Evolutionary conservation across 2,329 filamentous ascomycete genomes (phyloP).

Genomic region (Iodosphaeria phyllophila): DNA sequence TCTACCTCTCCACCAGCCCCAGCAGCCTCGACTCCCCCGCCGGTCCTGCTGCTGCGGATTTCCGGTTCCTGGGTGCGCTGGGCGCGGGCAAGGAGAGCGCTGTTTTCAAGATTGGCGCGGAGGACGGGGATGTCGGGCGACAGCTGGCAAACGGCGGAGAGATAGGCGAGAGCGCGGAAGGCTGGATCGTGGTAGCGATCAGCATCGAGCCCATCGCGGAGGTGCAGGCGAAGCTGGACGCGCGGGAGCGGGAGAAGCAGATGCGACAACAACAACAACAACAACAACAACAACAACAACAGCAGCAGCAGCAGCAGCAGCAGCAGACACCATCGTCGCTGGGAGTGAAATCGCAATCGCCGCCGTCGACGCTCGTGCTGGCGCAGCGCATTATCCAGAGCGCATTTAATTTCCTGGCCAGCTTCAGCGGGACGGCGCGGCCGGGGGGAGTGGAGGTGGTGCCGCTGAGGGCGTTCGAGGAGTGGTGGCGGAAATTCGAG

Average conservation of each 20-base stretch:
- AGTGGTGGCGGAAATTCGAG: conserved; percentile 98
- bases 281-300: conserved; percentile 1
- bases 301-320: conserved; percentile 3
- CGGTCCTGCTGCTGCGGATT: conserved; percentile 40
- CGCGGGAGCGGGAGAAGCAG: conserved; percentile 2
- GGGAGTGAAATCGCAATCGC: too few species aligned
- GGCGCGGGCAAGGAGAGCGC: conserved; percentile 81
- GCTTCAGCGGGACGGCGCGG: conserved; percentile 55
- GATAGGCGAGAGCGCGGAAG: conserved; percentile 10
- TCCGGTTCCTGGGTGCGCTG: conserved; percentile 75
- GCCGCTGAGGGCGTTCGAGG: conserved; percentile 84
- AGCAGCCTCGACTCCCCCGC: conserved; percentile 19
- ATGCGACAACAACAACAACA: conserved; percentile 4
- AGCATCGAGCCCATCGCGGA: conserved; percentile 57
- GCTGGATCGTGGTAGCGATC: conserved; percentile 61
- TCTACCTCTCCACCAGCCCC: conserved; percentile 52
- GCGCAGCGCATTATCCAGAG: conserved; percentile 92
- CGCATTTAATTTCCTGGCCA: conserved; percentile 88
- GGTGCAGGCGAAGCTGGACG: conserved; percentile 51
- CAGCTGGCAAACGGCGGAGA: too few species aligned
- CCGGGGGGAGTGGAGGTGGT: conserved; percentile 69
- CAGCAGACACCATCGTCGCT: too few species aligned
- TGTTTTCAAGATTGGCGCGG: conserved; percentile 56
- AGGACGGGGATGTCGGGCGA: too few species aligned
- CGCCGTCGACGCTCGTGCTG: conserved; percentile 52